Base-by-base conservation (phyloP, 495 filamentous ascomycete species). In the Penicillium flavigenum region DNA sequence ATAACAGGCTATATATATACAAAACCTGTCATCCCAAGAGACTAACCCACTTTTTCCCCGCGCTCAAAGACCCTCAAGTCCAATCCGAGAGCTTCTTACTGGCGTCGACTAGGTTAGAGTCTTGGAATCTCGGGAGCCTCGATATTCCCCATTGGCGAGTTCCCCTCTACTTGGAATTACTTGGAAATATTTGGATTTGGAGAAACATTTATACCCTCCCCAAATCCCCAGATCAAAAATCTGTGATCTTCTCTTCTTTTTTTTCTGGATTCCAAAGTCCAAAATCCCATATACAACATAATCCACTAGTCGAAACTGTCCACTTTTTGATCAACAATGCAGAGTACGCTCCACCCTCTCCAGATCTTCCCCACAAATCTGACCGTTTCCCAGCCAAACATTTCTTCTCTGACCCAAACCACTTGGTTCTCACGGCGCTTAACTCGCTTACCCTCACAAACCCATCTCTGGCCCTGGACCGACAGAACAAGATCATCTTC, bases 371-470 rank as follows among this genome's bases (percentile, higher is more conserved):
- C 41, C 57, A 62, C 56, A 63, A 39, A 14, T 49, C 38, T 51
- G 54, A 26, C 57, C 57, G 10, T 16, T 36, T 4, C 42, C 20
- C 56, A 79, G 76, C 86, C 61, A 96, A 96, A 75, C 94, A 98
- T 76, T 98, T 97, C 81, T 84, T 97, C 79, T 85, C 89, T 64
- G 89, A 95, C 72, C 88, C 94, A 24, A 84, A 80, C 54, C 79
- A 88, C 61, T 83, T 97, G 54, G 91, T 98, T 63, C 79, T 85
- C 60, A 80, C 85, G 14, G 88, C 92, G 17, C 85, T 98, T 22
- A 79, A 86, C 58, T 84, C 89, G 48, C 76, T 90, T 34, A 91
- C 91, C 20, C 74, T 91, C 49, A 91, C 88, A 46, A 98, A 98
- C 72, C 94, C 94, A 8, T 86, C 87, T 57, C 76, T 96, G 17